A percentile compares a stretch with the other conserved stretches of the same genome.
These are phyloP conservation scores for Parasitella parasitica DNA, from an alignment of 371 early-diverging fungal genomes.

Conservation along the genomic window DNA sequence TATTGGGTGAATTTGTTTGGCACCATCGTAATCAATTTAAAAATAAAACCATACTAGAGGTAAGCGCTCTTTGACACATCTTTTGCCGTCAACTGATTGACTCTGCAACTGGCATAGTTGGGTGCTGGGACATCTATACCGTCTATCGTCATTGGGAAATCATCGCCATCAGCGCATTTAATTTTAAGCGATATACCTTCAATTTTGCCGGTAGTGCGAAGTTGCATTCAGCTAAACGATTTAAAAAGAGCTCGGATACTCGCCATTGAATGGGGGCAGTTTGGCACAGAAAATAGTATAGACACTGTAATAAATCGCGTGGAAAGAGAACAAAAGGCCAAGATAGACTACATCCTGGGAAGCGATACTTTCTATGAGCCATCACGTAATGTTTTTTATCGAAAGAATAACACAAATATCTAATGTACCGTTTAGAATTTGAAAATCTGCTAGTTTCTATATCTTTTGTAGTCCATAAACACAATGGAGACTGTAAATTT, in stretches of 20 bases:
- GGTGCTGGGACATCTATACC: slow-evolving; percentile 60
- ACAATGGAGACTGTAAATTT: slow-evolving; percentile 50
- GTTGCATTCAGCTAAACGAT: slow-evolving; percentile 35
- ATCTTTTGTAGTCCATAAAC: slow-evolving; percentile 46
- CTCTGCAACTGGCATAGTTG: slow-evolving; percentile 17
- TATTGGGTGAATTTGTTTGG: slow-evolving; percentile 52
- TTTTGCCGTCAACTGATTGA: no score
- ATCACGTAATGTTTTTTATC: slow-evolving; percentile 30
- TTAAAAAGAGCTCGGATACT: slow-evolving; percentile 15
- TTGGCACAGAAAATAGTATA: slow-evolving; percentile 26
- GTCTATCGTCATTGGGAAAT: slow-evolving; percentile 45
- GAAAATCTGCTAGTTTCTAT: slow-evolving; percentile 52
- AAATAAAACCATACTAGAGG: slow-evolving; percentile 34
- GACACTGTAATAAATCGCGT: slow-evolving; percentile 28
- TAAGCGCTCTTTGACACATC: no score
- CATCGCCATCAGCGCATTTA: slow-evolving; percentile 8
- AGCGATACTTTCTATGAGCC: slow-evolving; percentile 65
- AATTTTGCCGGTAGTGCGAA: slow-evolving; percentile 41
- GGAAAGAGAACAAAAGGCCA: slow-evolving; percentile 9
- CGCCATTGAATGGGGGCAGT: slow-evolving; percentile 48
- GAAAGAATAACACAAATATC: not conserved
- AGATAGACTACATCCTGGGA: slow-evolving; percentile 53
- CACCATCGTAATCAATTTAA: slow-evolving; percentile 24
- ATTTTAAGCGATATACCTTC: slow-evolving; percentile 45
- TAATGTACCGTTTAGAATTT: slow-evolving; percentile 41